Conservation (phyloP, 768 basidiomycete genomes). For the Tulasnella sp. region DNA sequence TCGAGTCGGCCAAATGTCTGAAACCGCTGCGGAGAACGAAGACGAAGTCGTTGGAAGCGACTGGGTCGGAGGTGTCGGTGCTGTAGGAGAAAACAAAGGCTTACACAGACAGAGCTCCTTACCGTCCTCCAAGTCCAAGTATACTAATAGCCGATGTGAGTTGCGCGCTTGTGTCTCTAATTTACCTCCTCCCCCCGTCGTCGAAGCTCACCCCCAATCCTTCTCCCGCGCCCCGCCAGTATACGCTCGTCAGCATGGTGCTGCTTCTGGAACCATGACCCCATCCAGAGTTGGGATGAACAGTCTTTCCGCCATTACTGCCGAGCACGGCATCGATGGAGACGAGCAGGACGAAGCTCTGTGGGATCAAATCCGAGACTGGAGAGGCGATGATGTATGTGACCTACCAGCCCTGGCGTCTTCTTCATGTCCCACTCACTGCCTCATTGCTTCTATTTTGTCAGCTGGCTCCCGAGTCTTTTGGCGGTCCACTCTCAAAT, state of each 20-base stretch:
- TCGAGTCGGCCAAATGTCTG: conserved; percentile 46
- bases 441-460: background rate
- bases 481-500: background rate
- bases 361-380: conserved; percentile 65
- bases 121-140: conserved; percentile 46
- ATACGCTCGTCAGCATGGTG: conserved; percentile 41
- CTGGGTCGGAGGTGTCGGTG: conserved; percentile 71
- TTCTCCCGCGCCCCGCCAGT: background rate
- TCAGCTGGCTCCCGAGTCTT: background rate
- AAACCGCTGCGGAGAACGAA: conserved; percentile 67
- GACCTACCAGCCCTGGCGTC: conserved; percentile 21
- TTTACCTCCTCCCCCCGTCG: conserved; percentile 51
- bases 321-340: conserved; percentile 62
- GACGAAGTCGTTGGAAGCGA: conserved; percentile 76
- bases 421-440: background rate
- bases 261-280: conserved; percentile 55
- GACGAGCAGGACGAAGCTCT: conserved; percentile 63
- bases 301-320: conserved; percentile 74
- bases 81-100: conserved; percentile 73
- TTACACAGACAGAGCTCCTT: conserved; percentile 78
- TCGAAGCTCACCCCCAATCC: conserved; percentile 37
- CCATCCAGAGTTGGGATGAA: conserved; percentile 61
- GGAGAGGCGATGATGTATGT: conserved; percentile 60
- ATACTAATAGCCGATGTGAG: conserved; percentile 17
- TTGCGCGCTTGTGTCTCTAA: conserved; percentile 33